Evolutionary conservation across 352 stramenopile genomes (phyloP).

Genomic region (Phytophthora aleatoria): DNA sequence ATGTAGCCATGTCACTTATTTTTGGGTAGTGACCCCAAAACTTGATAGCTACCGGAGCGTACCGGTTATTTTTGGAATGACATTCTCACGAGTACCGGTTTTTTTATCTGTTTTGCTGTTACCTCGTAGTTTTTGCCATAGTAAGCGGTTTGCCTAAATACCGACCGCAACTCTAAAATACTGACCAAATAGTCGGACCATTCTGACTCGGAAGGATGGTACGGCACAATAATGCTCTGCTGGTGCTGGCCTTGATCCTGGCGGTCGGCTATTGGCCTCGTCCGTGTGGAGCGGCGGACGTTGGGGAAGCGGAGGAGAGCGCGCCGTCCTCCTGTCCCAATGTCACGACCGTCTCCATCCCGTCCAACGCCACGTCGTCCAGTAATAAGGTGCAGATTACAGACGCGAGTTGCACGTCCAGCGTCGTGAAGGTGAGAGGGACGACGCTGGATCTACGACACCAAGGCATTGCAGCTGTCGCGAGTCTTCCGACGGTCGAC

Average conservation of each 20-base stretch:
- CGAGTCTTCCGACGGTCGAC: conserved; percentile 25
- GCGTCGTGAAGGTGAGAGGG: conserved; percentile 14
- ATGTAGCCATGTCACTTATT: conserved; percentile 9
- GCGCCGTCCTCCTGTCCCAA: conserved; percentile 30
- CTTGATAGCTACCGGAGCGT: too few species aligned
- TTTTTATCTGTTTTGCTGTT: too few species aligned
- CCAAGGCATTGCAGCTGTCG: conserved; percentile 25
- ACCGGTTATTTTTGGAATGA: too few species aligned
- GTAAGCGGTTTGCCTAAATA: too few species aligned
- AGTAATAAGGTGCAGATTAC: conserved; percentile 27
- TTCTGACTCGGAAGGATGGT: conserved; percentile 11
- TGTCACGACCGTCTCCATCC: conserved; percentile 36
- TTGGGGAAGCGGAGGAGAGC: conserved; percentile 31
- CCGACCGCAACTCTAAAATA: too few species aligned
- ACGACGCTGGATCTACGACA: conserved; percentile 29
- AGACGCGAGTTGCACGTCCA: conserved; percentile 24
- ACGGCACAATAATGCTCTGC: not conserved
- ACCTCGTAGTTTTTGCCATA: too few species aligned
- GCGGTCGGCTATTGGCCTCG: conserved; percentile 3
- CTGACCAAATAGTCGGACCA: not conserved
- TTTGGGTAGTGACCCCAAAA: too few species aligned
- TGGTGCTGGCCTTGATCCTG: conserved; percentile 15
- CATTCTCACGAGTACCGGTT: too few species aligned
- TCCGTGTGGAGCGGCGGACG: conserved; percentile 25
- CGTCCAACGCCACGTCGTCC: conserved; percentile 14